Evolutionary conservation across 352 stramenopile genomes (phyloP), one percentile per base, ranked within the genome.

Genomic region (Phytophthora pluvialis): DNA sequence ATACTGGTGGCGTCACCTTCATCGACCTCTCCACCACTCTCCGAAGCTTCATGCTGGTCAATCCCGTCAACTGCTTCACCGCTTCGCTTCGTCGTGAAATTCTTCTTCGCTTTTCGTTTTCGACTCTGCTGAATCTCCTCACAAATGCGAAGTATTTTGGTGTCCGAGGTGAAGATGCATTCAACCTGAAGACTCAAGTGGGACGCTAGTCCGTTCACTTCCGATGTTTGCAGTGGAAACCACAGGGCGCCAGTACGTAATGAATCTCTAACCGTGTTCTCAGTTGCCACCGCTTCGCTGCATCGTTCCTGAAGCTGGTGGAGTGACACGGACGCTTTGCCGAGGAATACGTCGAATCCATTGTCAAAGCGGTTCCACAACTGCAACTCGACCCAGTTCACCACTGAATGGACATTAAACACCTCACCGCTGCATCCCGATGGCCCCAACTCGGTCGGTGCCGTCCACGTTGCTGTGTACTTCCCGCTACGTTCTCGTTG

Each of bases 311-410:
- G 63, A 25, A 81, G 67, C 13, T 77, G 60, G 4, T 72, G 64
- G 26, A 88, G 15, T 0, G 70, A 77, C 8, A 89, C 43, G 1
- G 60, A 81, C 9, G 68, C 31, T 49, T 72, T 68, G 0, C 77
- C 81, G 0, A 92, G 67, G 33, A 88, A 87, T 4, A 89, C 76
- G 18, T 84, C 73, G 43, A 89, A 75, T 12, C 78, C 80, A 10
- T 64, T 81, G 16, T 67, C 56, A 46, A 90, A 89, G 4, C 60
- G 70, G 57, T 90, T 90, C 83, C 83, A 92, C 13, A 89, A 47
- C 55, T 92, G 78, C 3, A 90, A 40, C 38, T 90, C 76, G 49
- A 90, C 52, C 56, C 52, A 81, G 11, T 86, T 52, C 7, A 81
- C 62, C 6, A 42, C 62, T 0, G 66, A n/a, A 9, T 78, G 77